Conservation (phyloP, 2,329 filamentous ascomycete genomes). For the Hypomyces perniciosus region DNA sequence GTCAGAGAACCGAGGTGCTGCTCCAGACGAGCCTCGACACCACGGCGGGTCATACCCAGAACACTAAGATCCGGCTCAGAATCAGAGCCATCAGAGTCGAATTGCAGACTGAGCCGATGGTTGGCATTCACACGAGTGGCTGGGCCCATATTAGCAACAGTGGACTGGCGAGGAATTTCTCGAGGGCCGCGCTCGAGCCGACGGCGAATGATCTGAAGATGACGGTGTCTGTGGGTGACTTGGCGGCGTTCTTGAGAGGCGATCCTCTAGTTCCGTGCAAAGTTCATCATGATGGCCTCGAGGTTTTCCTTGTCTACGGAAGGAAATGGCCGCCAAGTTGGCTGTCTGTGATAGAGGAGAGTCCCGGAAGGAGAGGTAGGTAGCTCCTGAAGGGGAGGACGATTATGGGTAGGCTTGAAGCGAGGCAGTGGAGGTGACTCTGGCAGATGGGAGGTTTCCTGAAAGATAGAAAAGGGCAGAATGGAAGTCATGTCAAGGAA, state of each 20-base stretch:
- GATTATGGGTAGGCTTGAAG: conserved; percentile 10
- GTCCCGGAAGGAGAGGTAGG: conserved; percentile 18
- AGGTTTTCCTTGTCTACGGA: conserved; percentile 25
- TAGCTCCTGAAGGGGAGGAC: conserved; percentile 24
- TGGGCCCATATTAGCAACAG: conserved; percentile 17
- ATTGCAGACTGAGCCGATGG: conserved; percentile 32
- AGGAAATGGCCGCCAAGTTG: conserved; percentile 20
- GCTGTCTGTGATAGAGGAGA: conserved; percentile 17
- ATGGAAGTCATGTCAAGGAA: background rate
- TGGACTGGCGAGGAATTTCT: background rate
- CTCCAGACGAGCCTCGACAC: conserved; percentile 16
- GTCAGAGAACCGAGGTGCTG: conserved; percentile 27
- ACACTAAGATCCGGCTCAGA: conserved; percentile 34
- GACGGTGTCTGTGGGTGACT: conserved; percentile 9
- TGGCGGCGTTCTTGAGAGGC: conserved; percentile 8
- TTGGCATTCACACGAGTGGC: conserved; percentile 24
- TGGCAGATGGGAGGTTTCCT: background rate
- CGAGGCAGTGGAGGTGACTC: background rate
- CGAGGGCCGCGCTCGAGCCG: background rate
- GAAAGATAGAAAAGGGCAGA: background rate
- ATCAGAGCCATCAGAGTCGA: conserved; percentile 30
- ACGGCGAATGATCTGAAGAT: conserved; percentile 6
- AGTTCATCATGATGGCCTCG: conserved; percentile 13
- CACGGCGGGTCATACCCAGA: conserved; percentile 29
- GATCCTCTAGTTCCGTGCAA: conserved; percentile 14